A percentile compares a stretch with the other conserved stretches of the same genome.
phyloP scores from a whole-genome alignment of 2,329 filamentous ascomycete species.

The Pseudocercospora musae region DNA sequence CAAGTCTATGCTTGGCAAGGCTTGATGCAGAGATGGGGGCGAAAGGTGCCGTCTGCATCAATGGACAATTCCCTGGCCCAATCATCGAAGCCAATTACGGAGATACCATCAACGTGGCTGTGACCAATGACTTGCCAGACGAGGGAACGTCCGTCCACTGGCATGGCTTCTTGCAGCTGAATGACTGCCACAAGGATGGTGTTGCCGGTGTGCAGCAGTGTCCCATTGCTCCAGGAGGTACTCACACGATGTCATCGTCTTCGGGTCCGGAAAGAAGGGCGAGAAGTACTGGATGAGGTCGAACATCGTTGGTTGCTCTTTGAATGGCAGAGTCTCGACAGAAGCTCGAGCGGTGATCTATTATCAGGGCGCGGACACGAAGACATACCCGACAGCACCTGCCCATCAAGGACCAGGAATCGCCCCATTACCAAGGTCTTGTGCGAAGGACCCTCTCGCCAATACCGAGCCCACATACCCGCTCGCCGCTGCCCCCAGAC shows the following conservation, averaged over 20 bases:
- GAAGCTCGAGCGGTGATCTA: not conserved
- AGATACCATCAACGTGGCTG: conserved; percentile 22
- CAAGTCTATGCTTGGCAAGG: not conserved
- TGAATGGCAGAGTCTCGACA: not conserved
- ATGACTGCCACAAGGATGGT: conserved; percentile 54
- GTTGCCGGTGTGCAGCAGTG: conserved; percentile 56
- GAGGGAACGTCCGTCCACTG: conserved; percentile 53
- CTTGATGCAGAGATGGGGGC: too few relatives aligned
- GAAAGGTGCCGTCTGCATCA: conserved; percentile 33
- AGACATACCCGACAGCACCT: not conserved
- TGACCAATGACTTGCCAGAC: conserved; percentile 40
- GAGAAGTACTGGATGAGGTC: not conserved
- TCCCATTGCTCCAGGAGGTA: conserved; percentile 60
- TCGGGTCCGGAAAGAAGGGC: not conserved
- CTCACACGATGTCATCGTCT: conserved; percentile 38
- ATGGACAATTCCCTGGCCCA: conserved; percentile 47
- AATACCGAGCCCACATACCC: not conserved
- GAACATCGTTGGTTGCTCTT: not conserved
- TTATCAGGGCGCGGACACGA: not conserved
- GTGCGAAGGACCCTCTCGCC: not conserved
- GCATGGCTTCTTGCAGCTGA: conserved; percentile 51
- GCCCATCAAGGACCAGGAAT: not conserved
- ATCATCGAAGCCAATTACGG: conserved; percentile 43
- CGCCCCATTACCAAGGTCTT: not conserved
- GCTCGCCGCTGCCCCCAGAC: not conserved